Evolutionary conservation across 192 early-diverging fungal species (phyloP), one percentile per base, ranked within the genome.

Genomic region (Coemansia sp.): DNA sequence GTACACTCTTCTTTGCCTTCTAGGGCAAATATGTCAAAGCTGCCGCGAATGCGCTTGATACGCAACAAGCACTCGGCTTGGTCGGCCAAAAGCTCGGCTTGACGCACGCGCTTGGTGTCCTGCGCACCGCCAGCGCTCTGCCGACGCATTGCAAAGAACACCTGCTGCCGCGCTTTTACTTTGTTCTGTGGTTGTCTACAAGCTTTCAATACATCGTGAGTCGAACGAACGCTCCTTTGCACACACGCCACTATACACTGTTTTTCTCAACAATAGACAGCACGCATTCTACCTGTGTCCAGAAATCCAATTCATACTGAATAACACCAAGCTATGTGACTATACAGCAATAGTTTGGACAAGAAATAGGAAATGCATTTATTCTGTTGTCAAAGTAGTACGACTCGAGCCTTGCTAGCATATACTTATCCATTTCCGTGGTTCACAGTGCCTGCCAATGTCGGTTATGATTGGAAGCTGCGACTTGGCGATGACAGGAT

Each of bases 1-100:
- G 2, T 41, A 64, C 62, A 64, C 52, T 64, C 52, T 55, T 64
- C 62, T 39, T 64, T 64, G 62, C 62, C 62, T 27, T 54, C 62
- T 2, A 64, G 62, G 16, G 62, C 62, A 41, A 43, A 64, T 6
- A 64, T 26, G 51, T 64, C 62, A 64, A 64, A 64, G 38, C 62
- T 64, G 51, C 62, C 62, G 22, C 62, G 62, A 26, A 64, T 64
- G 7, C 49, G 62, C 29, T 64, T 64, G 37, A 55, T 22, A 52
- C 52, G 22, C 21, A 5, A 37, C 3, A 12, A 3, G 41, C 41
- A n/a, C 41, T 45, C 41, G 16, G 16, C 16, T 45, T 45, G 41
- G 2, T 45, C 41, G 41, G 41, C 41, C 14, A 45, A n/a, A 45
- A 45, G 41, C 41, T 45, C 41, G 41, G 41, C 41, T 45, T 45